A percentile compares a stretch with the other conserved stretches of the same genome.
Evolutionary conservation across 805 yeast species (phyloP).

Genomic region (Wickerhamomyces alni): DNA sequence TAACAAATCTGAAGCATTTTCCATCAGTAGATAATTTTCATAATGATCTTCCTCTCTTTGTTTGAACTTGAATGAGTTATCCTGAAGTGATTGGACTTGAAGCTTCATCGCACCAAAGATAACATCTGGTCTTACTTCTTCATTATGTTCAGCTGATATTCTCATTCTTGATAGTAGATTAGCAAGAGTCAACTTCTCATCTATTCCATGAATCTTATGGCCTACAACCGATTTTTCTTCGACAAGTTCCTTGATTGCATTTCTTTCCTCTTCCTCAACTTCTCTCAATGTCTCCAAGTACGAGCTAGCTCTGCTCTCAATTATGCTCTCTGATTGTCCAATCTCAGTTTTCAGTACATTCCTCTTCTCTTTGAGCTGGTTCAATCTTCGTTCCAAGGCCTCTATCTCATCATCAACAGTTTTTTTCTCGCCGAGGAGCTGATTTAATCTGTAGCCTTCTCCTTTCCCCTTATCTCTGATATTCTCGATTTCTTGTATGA

Average conservation of each 20-base stretch:
- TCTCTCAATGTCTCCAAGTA: conserved; percentile 34
- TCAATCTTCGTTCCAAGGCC: conserved; percentile 28
- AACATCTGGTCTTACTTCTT: conserved; percentile 3
- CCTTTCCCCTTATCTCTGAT: conserved; percentile 32
- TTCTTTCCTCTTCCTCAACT: conserved; percentile 33
- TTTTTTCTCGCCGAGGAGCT: conserved; percentile 26
- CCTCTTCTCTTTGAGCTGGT: conserved; percentile 28
- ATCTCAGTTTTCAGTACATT: conserved; percentile 31
- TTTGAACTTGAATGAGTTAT: conserved; percentile 6
- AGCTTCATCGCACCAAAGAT: conserved; percentile 16
- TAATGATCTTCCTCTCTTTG: conserved; percentile 8
- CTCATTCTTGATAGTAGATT: not conserved
- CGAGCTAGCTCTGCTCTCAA: conserved; percentile 41
- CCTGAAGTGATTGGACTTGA: conserved; percentile 17
- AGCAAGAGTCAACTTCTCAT: not conserved
- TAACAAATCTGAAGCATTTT: conserved; percentile 11
- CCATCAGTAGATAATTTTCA: conserved; percentile 19
- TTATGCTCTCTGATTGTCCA: conserved; percentile 37
- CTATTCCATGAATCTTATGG: not conserved
- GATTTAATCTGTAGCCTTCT: conserved; percentile 34
- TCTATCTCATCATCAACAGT: conserved; percentile 32
- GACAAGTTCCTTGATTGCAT: conserved; percentile 21
- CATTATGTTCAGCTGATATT: not conserved
- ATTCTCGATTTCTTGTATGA: conserved; percentile 29
- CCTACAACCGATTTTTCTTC: conserved; percentile 1